Base-by-base conservation (phyloP, 2,329 filamentous ascomycete species). In the Parascedosporium putredinis region DNA sequence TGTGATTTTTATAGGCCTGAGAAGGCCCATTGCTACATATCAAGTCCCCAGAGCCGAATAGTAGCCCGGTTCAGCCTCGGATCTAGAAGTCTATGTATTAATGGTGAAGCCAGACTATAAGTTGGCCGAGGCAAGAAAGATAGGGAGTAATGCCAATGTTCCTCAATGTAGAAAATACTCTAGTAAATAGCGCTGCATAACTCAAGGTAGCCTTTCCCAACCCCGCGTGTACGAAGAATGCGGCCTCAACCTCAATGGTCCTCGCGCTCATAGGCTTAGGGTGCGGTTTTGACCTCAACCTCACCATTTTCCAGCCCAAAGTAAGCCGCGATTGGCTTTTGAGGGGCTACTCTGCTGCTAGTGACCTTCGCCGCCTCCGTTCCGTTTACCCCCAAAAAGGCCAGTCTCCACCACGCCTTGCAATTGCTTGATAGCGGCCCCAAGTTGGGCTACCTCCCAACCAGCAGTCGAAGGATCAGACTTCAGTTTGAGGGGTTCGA, bases 291-390 rank as follows among this genome's bases (percentile, higher is more conserved):
- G n/a, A 83, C 71, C 59, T 82, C 69, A 12, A 86, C 83, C 9
- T 71, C 73, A 3, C 86, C 86, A 60, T 88, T 86, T 42, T 84
- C 78, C 80, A 93, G 86, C 31, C 93, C 93, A 67, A 97, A 98
- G 70, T 97, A 98, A 22, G 88, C 90, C 24, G 89, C 89, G 10
- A 96, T 77, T 0, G 93, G 93, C 69, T 91, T 95, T 70, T 96
- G 88, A 10, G 47, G 36, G 9, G 33, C 36, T 1, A 87, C 89
- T 45, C 86, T 84, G 49, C 75, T 71, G 55, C 80, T 74, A 52
- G 75, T 71, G 50, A 75, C 51, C 29, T 58, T 57, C 18, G 61
- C 71, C 38, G 76, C 78, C 64, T 94, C 74, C 14, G 79, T 71
- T 0, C 91, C 91, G 53, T 91, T 90, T 59, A 82, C 91, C 91